Base-by-base conservation (phyloP, 169 alveolate species). In the Plasmodium relictum region DNA sequence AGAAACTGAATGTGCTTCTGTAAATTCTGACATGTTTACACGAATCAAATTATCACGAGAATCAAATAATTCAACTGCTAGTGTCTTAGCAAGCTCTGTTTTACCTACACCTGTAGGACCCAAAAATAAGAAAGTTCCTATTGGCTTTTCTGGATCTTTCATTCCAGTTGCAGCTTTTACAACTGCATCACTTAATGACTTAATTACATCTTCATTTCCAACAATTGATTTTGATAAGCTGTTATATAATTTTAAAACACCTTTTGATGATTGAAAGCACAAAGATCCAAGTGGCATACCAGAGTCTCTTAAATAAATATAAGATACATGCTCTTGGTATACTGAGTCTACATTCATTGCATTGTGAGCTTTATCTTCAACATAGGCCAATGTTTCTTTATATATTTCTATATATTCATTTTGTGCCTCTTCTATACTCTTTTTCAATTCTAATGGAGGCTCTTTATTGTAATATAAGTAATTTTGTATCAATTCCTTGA, bases 131-230 rank as follows among this genome's bases (percentile, higher is more conserved):
- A 92, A 72, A 31, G 94, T 88, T n/a, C 93, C 94, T 6, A 80
- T 91, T 0, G 92, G 92, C 26, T 65, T 87, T 42, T 86, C 92
- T 1, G 92, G 85, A 62, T 88, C 87, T 20, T 87, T 80, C 88
- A 88, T 66, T 18, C 93, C 92, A 6, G 83, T 61, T 31, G 73
- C 88, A 12, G 87, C 85, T 58, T 85, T 85, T 2, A 93, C 80
- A 44, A 94, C 93, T 3, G 96, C 94, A 70, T 92, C 92, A 72
- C 94, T 88, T 7, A 94, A 63, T 16, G 89, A 73, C 63, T 89
- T 88, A 4, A 94, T 93, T 22, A 94, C 93, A 20, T 94, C 96
- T 31, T 94, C 95, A 48, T 94, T 94, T 3, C 95, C 95, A 9
- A 94, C 59, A 48, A 94, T 87, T n/a, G 88, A 86, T 73, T 92